These are phyloP conservation scores for Volvox africanus DNA, from an alignment of 139 green algal species.

Conservation along the genomic window DNA sequence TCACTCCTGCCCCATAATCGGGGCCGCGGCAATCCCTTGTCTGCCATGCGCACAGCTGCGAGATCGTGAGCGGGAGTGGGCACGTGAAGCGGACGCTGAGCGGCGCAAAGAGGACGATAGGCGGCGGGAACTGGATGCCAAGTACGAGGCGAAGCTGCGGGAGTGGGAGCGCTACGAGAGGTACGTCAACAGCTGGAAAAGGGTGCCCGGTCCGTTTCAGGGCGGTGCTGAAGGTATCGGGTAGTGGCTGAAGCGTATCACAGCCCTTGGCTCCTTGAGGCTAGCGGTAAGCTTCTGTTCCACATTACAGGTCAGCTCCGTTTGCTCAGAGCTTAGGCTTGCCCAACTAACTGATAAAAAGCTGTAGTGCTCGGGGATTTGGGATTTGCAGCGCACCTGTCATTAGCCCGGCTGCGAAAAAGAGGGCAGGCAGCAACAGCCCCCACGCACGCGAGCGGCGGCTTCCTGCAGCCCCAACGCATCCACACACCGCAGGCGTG, in stretches of 20 bases:
- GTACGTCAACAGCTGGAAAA: conserved; percentile 42
- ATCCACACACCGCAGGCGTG: conserved; percentile 32
- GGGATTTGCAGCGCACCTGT: background rate
- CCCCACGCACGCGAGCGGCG: background rate
- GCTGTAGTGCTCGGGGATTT: background rate
- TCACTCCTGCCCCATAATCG: no score
- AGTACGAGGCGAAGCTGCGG: conserved; percentile 63
- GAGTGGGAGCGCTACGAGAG: conserved; percentile 76
- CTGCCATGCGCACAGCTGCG: conserved; percentile 15
- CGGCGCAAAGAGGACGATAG: conserved; percentile 50
- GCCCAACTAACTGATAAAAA: no score
- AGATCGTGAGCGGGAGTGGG: conserved; percentile 61
- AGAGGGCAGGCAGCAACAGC: background rate
- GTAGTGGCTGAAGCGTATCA: background rate
- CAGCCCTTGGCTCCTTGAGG: no score
- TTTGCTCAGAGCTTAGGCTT: no score
- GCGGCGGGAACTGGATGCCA: conserved; percentile 61
- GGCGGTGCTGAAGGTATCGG: background rate
- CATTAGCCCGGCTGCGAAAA: background rate
- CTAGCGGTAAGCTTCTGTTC: no score
- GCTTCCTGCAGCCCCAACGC: conserved; percentile 18
- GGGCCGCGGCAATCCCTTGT: background rate
- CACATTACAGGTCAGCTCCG: no score
- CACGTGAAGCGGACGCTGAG: conserved; percentile 62
- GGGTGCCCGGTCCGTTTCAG: background rate